Percentiles rank a stretch among this genome's conserved stretches.
phyloP scores from a whole-genome alignment of 371 early-diverging fungal species.

The Fennellomyces sp. region DNA sequence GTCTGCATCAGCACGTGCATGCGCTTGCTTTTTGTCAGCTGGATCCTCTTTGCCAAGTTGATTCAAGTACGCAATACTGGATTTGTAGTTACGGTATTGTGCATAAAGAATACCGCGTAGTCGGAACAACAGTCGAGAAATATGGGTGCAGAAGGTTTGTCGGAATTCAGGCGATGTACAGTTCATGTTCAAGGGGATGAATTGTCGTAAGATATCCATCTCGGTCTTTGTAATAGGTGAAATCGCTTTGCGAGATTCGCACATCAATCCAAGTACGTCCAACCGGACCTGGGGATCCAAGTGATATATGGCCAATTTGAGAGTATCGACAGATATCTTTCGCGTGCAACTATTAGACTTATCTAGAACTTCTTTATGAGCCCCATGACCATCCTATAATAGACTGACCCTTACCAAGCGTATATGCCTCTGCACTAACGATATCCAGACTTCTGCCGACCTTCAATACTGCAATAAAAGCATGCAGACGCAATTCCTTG shows the following conservation, averaged over 20 bases:
- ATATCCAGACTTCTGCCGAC: constrained; percentile 60
- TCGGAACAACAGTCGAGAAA: constrained; percentile 59
- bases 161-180: constrained; percentile 80
- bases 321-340: constrained; percentile 34
- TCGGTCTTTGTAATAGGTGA: constrained; percentile 63
- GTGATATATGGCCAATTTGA: constrained; percentile 70
- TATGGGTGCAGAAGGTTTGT: constrained; percentile 68
- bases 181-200: constrained; percentile 71
- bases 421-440: constrained; percentile 53
- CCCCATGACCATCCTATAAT: too few species aligned
- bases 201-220: constrained; percentile 55
- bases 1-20: constrained; percentile 19
- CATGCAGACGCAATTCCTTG: constrained; percentile 29
- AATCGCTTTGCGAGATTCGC: constrained; percentile 73
- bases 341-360: too few species aligned
- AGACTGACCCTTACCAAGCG: constrained; percentile 6
- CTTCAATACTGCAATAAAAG: constrained; percentile 52
- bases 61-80: constrained; percentile 26
- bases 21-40: constrained; percentile 8
- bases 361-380: too few species aligned
- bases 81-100: constrained; percentile 35
- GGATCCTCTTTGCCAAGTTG: constrained; percentile 8
- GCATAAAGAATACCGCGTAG: constrained; percentile 57
- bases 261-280: constrained; percentile 80
- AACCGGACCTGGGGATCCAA: constrained; percentile 76